phyloP scores from a whole-genome alignment of 768 basidiomycete species.

The Suillus subalutaceus region DNA sequence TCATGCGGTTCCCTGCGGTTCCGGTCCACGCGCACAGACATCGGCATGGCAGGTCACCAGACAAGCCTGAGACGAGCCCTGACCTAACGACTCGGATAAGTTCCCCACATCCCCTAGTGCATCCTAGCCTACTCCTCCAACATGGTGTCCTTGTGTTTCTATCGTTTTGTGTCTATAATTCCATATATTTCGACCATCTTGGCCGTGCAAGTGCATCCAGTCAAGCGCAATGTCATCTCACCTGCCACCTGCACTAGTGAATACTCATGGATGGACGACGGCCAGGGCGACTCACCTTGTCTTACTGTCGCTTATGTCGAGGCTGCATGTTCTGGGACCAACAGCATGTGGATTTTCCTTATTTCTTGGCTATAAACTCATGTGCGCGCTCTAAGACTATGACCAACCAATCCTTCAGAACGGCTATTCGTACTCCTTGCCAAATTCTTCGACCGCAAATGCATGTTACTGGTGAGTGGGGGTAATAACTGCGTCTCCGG shows the following conservation, averaged over 20 bases:
- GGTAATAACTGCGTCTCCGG: background rate
- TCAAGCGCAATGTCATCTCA: constrained; percentile 15
- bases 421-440: constrained; percentile 24
- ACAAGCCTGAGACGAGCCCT: background rate
- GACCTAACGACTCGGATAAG: background rate
- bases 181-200: background rate
- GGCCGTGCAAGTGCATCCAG: constrained; percentile 16
- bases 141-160: background rate
- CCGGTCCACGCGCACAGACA: background rate
- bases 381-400: constrained; percentile 18
- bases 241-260: constrained; percentile 18
- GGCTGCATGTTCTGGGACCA: constrained; percentile 25
- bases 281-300: constrained; percentile 21
- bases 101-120: background rate
- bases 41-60: background rate
- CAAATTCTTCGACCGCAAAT: constrained; percentile 25
- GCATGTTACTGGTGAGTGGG: constrained; percentile 32
- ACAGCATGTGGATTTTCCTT: constrained; percentile 20
- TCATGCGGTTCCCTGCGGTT: too few species aligned
- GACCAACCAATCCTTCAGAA: constrained; percentile 26
- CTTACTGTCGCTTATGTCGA: constrained; percentile 32
- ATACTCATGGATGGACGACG: constrained; percentile 31
- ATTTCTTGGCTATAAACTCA: background rate
- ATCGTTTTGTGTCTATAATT: background rate
- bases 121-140: background rate